Percentiles rank a stretch among this genome's conserved stretches.
Conservation (phyloP, 1,284 basidiomycete genomes). For the Coniophora puteana region DNA sequence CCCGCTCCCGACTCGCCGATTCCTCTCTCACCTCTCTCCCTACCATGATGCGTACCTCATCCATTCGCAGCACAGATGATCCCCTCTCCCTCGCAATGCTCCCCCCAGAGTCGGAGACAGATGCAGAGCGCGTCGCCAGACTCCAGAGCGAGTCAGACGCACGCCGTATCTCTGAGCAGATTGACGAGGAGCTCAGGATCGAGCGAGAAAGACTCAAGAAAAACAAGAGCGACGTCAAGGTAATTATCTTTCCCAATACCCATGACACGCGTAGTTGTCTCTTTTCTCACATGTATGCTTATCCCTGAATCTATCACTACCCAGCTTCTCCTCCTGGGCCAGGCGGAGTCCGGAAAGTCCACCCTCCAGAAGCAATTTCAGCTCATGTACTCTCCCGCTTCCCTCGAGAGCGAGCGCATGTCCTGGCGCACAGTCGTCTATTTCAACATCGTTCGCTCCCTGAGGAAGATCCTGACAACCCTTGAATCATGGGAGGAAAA, state of each 20-base stretch:
- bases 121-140: conserved; percentile 53
- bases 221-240: conserved; percentile 72
- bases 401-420: conserved; percentile 70
- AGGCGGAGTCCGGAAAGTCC: conserved; percentile 81
- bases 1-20: conserved; percentile 11
- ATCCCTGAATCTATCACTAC: too few relatives aligned
- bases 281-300: conserved; percentile 19
- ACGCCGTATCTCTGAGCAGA: conserved; percentile 68
- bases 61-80: conserved; percentile 68
- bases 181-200: conserved; percentile 71
- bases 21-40: conserved; percentile 28
- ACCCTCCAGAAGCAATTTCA: conserved; percentile 85
- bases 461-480: conserved; percentile 69
- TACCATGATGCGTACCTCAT: conserved; percentile 58
- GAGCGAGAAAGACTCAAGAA: conserved; percentile 63
- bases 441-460: conserved; percentile 75
- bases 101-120: conserved; percentile 64
- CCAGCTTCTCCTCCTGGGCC: conserved; percentile 73
- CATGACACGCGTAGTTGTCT: conserved; percentile 1
- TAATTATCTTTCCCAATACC: conserved; percentile 27
- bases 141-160: conserved; percentile 68
- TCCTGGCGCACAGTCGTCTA: conserved; percentile 84
- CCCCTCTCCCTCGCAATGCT: conserved; percentile 66
- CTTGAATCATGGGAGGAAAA: conserved; percentile 65
- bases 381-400: conserved; percentile 76